Evolutionary conservation across 345 rosid species (phyloP).

Genomic region (Murraya paniculata): DNA sequence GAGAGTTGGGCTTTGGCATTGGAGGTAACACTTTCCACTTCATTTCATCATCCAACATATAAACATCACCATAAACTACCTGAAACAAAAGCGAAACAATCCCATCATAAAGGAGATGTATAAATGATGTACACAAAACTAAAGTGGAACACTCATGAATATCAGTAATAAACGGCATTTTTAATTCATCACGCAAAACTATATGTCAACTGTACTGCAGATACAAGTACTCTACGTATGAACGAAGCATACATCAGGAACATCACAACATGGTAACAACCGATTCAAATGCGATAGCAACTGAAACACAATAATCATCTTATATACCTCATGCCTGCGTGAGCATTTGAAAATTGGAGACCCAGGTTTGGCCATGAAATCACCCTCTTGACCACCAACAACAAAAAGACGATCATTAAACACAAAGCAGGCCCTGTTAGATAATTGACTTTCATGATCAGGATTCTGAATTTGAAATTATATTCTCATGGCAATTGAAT

Average conservation of each 20-base stretch:
- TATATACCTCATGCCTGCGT: constrained; percentile 67
- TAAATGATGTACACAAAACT: neutral
- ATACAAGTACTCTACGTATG: neutral
- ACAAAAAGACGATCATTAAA: constrained; percentile 49
- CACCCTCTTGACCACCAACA: constrained; percentile 92
- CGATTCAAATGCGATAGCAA: neutral
- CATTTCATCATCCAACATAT: constrained; percentile 72
- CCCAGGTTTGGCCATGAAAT: constrained; percentile 84
- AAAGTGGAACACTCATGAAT: neutral
- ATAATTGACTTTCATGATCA: neutral
- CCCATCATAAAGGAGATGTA: neutral
- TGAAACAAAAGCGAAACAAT: constrained; percentile 23
- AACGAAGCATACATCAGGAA: neutral
- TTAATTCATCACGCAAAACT: neutral
- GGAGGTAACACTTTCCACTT: constrained; percentile 67
- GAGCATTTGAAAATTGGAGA: constrained; percentile 86
- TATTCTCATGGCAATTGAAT: neutral
- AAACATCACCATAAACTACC: constrained; percentile 75
- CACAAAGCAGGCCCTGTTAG: constrained; percentile 59
- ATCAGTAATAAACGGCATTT: neutral
- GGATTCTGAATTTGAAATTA: neutral
- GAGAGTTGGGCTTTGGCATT: constrained; percentile 85
- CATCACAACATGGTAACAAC: neutral
- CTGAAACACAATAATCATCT: neutral
- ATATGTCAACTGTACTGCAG: neutral